Evolutionary conservation across 2,329 filamentous ascomycete species (phyloP).

Genomic region (Gyromitra esculenta): DNA sequence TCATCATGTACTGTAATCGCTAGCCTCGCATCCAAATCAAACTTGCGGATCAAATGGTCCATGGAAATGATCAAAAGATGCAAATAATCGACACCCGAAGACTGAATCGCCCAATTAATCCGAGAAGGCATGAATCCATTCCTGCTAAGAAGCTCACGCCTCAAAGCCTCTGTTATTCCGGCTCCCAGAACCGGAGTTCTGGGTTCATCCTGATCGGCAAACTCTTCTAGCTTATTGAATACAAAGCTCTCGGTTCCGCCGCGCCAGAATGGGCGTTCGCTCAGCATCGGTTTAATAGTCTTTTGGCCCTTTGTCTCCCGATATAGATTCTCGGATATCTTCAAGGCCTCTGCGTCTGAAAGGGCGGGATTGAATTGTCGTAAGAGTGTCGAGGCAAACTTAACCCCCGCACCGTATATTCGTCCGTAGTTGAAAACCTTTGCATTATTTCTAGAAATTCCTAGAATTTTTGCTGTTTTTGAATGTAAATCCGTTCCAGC

Average conservation of each 20-base stretch:
- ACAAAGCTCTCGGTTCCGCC: slow-evolving; percentile 97
- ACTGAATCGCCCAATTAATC: slow-evolving; percentile 99
- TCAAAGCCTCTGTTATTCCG: slow-evolving; percentile 94
- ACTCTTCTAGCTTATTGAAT: slow-evolving; percentile 97
- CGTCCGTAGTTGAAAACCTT: slow-evolving; percentile 99
- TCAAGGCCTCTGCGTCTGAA: slow-evolving; percentile 78
- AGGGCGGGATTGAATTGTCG: slow-evolving; percentile 91
- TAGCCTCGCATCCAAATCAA: slow-evolving; percentile 83
- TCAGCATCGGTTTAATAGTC: slow-evolving; percentile 76
- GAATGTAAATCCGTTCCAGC: slow-evolving; percentile 60
- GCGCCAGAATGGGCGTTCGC: slow-evolving; percentile 85
- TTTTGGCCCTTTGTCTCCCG: slow-evolving; percentile 85
- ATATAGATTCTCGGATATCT: slow-evolving; percentile 83
- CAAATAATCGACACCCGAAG: slow-evolving; percentile 94
- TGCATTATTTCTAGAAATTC: slow-evolving; percentile 92
- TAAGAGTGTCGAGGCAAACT: slow-evolving; percentile 88
- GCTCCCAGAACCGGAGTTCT: slow-evolving; percentile 92
- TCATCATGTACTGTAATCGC: slow-evolving; percentile 97
- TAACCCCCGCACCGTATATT: slow-evolving; percentile 96
- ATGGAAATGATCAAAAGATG: slow-evolving; percentile 92
- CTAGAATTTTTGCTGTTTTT: slow-evolving; percentile 87
- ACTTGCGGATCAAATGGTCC: slow-evolving; percentile 89
- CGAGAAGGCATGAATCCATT: slow-evolving; percentile 93
- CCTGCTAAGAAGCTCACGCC: slow-evolving; percentile 85
- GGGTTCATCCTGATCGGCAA: slow-evolving; percentile 91